Evolutionary conservation across 2,329 filamentous ascomycete genomes (phyloP).

Genomic region (Pseudonectria foliicola): DNA sequence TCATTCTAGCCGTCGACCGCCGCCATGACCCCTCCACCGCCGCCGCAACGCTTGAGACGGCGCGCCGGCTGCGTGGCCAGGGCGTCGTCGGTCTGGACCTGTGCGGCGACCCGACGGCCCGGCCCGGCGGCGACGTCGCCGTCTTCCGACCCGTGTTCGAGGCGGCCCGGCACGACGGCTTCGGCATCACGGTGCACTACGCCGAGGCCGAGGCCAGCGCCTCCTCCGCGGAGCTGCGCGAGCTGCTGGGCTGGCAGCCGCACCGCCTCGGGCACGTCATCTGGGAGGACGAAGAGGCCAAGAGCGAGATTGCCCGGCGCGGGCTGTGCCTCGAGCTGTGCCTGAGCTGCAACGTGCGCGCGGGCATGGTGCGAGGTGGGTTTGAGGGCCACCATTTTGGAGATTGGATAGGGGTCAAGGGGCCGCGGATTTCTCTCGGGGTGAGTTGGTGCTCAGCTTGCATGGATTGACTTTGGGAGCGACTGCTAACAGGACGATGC

Average conservation of each 20-base stretch:
- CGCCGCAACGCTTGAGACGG: constrained; percentile 56
- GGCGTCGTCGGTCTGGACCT: constrained; percentile 71
- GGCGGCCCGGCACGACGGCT: constrained; percentile 44
- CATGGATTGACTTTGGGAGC: too few relatives aligned
- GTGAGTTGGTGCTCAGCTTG: constrained; percentile 50
- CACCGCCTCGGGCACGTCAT: constrained; percentile 73
- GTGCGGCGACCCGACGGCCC: constrained; percentile 60
- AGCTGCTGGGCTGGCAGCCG: constrained; percentile 58
- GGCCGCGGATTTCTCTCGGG: constrained; percentile 57
- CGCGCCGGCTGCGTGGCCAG: constrained; percentile 41
- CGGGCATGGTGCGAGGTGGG: constrained; percentile 61
- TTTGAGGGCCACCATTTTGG: constrained; percentile 70
- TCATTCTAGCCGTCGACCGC: constrained; percentile 72
- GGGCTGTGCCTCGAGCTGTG: constrained; percentile 67
- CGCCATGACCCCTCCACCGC: constrained; percentile 54
- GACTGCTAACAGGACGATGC: too few relatives aligned
- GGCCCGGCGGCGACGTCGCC: constrained; percentile 49
- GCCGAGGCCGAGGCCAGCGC: constrained; percentile 58
- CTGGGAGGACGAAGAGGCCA: constrained; percentile 57
- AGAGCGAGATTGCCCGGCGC: constrained; percentile 42
- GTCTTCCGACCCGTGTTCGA: constrained; percentile 54
- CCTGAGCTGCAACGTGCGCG: constrained; percentile 73
- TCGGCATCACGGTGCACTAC: constrained; percentile 70
- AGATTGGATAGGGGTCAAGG: constrained; percentile 55
- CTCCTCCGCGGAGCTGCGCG: constrained; percentile 52